Conservation (phyloP, 2,329 filamentous ascomycete genomes). For the Talaromyces funiculosus region DNA sequence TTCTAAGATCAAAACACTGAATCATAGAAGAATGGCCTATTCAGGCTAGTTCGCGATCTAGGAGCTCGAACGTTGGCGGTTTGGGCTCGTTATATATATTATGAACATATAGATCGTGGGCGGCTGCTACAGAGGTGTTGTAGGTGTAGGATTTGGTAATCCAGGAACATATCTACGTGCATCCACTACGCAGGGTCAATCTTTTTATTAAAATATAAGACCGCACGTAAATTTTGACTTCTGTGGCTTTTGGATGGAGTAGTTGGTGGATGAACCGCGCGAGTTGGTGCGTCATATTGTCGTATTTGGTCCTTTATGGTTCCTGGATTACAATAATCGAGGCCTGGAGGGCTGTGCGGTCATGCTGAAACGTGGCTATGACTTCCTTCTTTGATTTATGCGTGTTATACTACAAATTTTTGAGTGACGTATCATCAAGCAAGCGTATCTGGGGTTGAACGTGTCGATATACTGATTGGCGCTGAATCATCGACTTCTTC, state of each 20-base stretch:
- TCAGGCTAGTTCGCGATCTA: not conserved
- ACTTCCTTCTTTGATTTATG: conserved; percentile 11
- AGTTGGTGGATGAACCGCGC: conserved; percentile 18
- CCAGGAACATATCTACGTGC: not conserved
- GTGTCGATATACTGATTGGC: not conserved
- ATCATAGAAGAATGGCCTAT: not conserved
- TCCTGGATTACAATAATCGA: conserved; percentile 23
- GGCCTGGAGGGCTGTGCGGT: conserved; percentile 16
- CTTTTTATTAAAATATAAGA: not conserved
- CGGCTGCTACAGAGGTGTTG: not conserved
- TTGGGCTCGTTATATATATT: not conserved
- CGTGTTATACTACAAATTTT: conserved; percentile 21
- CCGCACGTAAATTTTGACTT: not conserved
- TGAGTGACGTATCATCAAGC: conserved; percentile 8
- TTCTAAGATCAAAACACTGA: conserved; percentile 17
- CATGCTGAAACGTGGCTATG: conserved; percentile 18
- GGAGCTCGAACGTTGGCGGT: not conserved
- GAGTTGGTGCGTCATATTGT: conserved; percentile 21
- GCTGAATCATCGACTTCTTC: too few species aligned
- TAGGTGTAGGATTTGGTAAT: not conserved
- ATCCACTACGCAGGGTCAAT: not conserved
- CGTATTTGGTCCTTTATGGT: conserved; percentile 20
- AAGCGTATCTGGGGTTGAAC: not conserved
- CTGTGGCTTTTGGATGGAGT: conserved; percentile 13
- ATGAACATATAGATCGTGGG: not conserved